Base-by-base conservation (phyloP, 768 basidiomycete genomes). In the Chalciporus pseudorubinellus region DNA sequence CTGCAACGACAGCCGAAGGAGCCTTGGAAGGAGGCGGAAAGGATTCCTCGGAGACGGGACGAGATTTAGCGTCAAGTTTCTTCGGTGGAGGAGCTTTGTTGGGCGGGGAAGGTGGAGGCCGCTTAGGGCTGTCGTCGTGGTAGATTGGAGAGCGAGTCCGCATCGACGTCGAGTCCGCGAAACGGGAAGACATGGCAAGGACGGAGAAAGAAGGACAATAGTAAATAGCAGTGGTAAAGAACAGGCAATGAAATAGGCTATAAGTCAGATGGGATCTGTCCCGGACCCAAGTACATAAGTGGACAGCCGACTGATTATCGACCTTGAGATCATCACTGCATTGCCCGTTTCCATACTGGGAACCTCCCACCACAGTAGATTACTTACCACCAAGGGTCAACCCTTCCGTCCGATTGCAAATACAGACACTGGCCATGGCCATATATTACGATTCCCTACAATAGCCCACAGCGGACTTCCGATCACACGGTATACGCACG, bases 41-140 rank as follows among this genome's bases (percentile, higher is more conserved):
- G 3, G 56, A 58, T 31, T 68, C 67, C 45, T 66, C 69, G 43
- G 67, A 67, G 16, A 56, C 62, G 52, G 67, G 46, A 39, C 67
- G 68, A 50, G 64, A 60, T 58, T 63, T 68, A 48, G 58, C 45
- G 48, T 68, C 67, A 19, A 59, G 55, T 51, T 68, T 69, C 69
- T 69, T 69, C 31, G 51, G 39, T 12, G 65, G 65, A 5, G 61
- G 63, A 0, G 54, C 59, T 20, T 71, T 69, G 58, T 36, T 64
- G n/a, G 68, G 68, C 13, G 67, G 69, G 22, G 67, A 69, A n/a
- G 68, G 66, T 3, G 62, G 65, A 10, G 61, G 65, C 7, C 65
- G 65, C 45, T 66, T 69, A 42, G 58, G n/a, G 39, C 38, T 44
- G 4, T 68, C 65, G 24, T 69, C 68, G 42, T 55, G 53, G 52